Base-by-base conservation (phyloP, 1,284 basidiomycete species). In the Sanghuangporus sanghuang region DNA sequence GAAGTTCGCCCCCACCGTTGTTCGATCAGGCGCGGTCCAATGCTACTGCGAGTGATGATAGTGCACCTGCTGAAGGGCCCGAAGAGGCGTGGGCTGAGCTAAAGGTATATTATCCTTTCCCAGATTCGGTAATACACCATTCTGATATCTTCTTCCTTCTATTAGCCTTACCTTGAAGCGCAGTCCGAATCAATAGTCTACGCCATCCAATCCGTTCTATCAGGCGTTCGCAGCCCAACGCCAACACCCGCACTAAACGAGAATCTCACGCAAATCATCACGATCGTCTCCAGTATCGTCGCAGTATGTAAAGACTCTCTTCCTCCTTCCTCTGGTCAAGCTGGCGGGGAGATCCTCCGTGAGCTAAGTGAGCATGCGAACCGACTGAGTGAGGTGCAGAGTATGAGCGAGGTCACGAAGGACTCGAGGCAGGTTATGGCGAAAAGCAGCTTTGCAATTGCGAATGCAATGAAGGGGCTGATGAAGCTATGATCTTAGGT, bases 131-230 rank as follows among this genome's bases (percentile, higher is more conserved):
- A 4, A 2, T 46, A 38, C 2, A 4, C 7, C 21, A 55, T 38
- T 18, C 46, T 7, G 54, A 18, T 23, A 16, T 54, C 27, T 18
- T 39, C 27, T 39, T 21, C 16, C 64, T 16, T 54, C 55, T 61
- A 62, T 6, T 62, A 94, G 92, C 92, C 94, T 16, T 99, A 99
- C 74, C 89, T 99, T n/a, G 95, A 98, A 73, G 92, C 91, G 1
- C 97, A 99, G 74, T 98, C 95, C 0, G 95, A 97, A 69, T 86
- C 91, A 6, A 95, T 99, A 68, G 94, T 98, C 50, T 93, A 93
- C 69, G 92, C 94, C n/a, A 99, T 99, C 70, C 96, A 98, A 73
- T 91, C 87, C 67, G 90, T 99, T 14, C 84, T 99, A 8, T 95
- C 95, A 2, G 92, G 94, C 53, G 96, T 99, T 65, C 91, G 97